phyloP scores from a whole-genome alignment of 306 rosid genomes.

The Pachyrhizus erosus region DNA sequence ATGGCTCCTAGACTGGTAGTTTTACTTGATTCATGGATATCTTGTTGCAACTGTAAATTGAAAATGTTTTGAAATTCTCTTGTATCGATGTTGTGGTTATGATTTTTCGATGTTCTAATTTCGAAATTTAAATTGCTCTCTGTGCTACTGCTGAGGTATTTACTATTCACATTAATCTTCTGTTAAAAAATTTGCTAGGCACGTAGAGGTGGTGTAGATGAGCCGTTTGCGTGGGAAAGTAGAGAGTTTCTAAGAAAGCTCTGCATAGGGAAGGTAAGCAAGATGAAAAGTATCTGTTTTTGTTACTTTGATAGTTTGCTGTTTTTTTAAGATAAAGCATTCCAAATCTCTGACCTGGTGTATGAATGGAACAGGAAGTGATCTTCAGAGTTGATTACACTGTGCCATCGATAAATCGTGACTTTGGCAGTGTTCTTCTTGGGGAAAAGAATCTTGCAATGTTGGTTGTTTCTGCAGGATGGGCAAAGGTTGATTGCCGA shows the following conservation, averaged over 20 bases:
- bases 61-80: neutral
- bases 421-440: conserved; percentile 86
- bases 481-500: conserved; percentile 75
- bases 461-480: conserved; percentile 88
- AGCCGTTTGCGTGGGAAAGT: conserved; percentile 95
- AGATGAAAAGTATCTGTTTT: neutral
- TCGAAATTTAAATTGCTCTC: neutral
- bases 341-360: neutral
- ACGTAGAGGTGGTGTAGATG: conserved; percentile 75
- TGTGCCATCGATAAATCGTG: conserved; percentile 77
- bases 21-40: neutral
- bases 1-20: conserved; percentile 87
- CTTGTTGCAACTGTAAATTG: neutral
- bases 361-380: conserved; percentile 66
- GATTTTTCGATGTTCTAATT: neutral
- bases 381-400: conserved; percentile 74
- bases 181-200: conserved; percentile 56
- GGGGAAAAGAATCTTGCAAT: conserved; percentile 78
- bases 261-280: conserved; percentile 81
- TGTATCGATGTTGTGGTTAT: neutral
- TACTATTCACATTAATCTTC: neutral
- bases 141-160: neutral
- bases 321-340: neutral
- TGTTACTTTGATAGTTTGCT: neutral
- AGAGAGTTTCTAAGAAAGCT: conserved; percentile 84